Evolutionary conservation across 2,329 filamentous ascomycete genomes (phyloP), one percentile per base, ranked within the genome.

Genomic region (Cladosporium sp.): DNA sequence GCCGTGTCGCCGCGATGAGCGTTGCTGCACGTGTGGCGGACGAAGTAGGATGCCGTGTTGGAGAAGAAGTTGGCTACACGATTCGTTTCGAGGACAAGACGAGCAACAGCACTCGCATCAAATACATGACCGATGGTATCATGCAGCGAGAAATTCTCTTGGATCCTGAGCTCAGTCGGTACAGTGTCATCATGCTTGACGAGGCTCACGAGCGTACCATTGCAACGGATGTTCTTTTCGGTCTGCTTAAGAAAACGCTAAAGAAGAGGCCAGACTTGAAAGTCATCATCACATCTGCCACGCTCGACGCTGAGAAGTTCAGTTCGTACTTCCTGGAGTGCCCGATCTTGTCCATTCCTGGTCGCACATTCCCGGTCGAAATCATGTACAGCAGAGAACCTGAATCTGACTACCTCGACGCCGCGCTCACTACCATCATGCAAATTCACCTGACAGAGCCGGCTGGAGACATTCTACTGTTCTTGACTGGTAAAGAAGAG

Each of bases 81-180:
- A 96, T 99, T 70, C 90, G 94, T 72, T 99, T 99, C 71, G 94
- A 99, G 70, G 94, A 99, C 75, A 89, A 88, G 72, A 97, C 93
- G 0, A 90, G 88, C 64, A 86, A 90, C 1, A 83, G 87, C 17
- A 99, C 94, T 1, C 90, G 88, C 70, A 96, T 99, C 79, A 99
- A 99, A 78, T 99, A 99, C 78, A 97, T 99, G 93, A 99, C 94
- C 15, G 94, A 99, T 69, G 94, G 94, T 74, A 97, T 97, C 90
- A 84, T 99, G 72, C 87, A 97, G 76, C 85, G 94, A 78, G 94
- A 99, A 76, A 92, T 97, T 71, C 82, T 99, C 54, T 83, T 97
- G 65, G 94, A 99, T 72, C 89, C 92, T 0, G 89, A 96, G 67
- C 78, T 99, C 65, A 89, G 84, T 69, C 86, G 89, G 64, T 99